A percentile compares a stretch with the other conserved stretches of the same genome.
phyloP scores from a whole-genome alignment of 176 grass and related monocot genomes.

The Hyparrhenia diplandra region DNA sequence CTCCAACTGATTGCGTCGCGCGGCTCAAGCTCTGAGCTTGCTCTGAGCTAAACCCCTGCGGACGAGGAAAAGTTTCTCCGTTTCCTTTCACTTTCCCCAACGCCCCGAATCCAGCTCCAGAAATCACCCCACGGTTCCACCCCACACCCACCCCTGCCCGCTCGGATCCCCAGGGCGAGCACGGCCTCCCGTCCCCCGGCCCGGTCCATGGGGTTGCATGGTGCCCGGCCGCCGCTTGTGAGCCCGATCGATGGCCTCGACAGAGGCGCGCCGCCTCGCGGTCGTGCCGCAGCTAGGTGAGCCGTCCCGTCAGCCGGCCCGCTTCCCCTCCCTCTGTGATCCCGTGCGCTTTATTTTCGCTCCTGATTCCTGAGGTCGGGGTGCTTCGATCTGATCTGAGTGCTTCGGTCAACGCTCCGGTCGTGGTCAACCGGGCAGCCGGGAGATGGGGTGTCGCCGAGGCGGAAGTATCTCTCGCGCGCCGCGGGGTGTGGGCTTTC shows the following conservation, averaged over 20 bases:
- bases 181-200: background rate
- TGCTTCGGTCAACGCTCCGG: conserved; percentile 25
- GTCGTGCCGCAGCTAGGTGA: conserved; percentile 44
- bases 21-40: too few species aligned
- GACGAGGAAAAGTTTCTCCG: background rate
- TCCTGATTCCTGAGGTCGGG: background rate
- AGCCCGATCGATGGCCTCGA: conserved; percentile 2
- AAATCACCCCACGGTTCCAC: background rate
- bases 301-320: background rate
- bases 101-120: background rate
- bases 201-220: background rate
- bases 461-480: background rate
- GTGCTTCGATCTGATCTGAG: conserved; percentile 32
- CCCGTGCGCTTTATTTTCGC: background rate
- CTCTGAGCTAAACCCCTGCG: background rate
- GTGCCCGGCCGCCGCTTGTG: background rate
- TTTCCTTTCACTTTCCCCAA: background rate
- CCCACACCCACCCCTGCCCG: background rate
- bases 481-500: background rate
- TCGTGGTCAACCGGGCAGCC: background rate
- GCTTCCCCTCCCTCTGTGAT: background rate
- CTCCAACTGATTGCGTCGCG: too few species aligned
- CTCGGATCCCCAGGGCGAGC: background rate
- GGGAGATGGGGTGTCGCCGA: background rate
- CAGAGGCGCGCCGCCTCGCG: conserved; percentile 27